Evolutionary conservation across 73 alveolate species (phyloP), one percentile per base, ranked within the genome.

Genomic region (Urostyla sp.): DNA sequence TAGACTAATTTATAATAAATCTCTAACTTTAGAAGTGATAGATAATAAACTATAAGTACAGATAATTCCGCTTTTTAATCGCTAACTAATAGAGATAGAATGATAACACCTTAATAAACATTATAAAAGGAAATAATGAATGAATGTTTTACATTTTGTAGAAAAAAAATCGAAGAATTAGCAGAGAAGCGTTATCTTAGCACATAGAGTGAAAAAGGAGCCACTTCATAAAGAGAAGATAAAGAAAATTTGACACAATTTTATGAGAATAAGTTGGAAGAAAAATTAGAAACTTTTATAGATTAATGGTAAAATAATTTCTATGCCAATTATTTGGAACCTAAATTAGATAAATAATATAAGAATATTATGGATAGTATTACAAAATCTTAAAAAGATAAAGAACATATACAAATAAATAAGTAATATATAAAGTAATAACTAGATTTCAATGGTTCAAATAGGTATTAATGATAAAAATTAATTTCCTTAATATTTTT

Each of bases 141-240:
- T 3, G 79, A 63, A 40, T 63, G 79, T 24, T 38, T 63, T 13
- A 63, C 79, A 5, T 63, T 63, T 40, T 63, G 79, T 38, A 13
- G 44, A 23, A 36, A 63, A 21, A 57, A 63, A 35, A 37, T 63
- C 5, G 28, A 20, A 21, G 15, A 63, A 43, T 37, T 63, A 21
- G 53, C 79, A 18, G 37, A 57, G 31, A 13, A 58, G 40, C 52
- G 18, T n/a, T n/a, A n/a, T n/a, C n/a, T n/a, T n/a, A n/a, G n/a
- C n/a, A n/a, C n/a, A n/a, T n/a, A n/a, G n/a, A 24, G 72, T 21
- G 7, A 8, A 11, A 7, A n/a, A 6, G 26, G 30, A n/a, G 23
- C 10, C 20, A 24, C 23, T 26, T 21, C 24, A 7, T 13, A 10
- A 23, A 55, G 49, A 13, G 20, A 43, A 26, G 72, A 11, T 40